A percentile compares a stretch with the other conserved stretches of the same genome.
Conservation (phyloP, 352 stramenopile species). For the Pythium guiyangense region DNA sequence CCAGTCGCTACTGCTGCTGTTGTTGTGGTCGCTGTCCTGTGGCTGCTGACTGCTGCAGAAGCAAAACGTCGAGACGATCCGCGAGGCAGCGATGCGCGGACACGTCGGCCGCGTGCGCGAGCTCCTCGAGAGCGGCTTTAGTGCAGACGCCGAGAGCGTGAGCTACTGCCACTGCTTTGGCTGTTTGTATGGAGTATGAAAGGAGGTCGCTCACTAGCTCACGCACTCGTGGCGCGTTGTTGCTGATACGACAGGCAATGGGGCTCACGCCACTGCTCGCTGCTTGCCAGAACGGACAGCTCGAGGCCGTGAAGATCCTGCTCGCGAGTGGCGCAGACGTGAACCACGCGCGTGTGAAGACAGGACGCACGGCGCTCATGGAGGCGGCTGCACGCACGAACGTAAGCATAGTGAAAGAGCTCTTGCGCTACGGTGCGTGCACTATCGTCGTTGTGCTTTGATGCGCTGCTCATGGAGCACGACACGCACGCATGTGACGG, state of each 20-base stretch:
- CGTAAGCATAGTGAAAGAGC: slow-evolving; percentile 32
- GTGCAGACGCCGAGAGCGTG: slow-evolving; percentile 55
- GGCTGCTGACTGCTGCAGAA: slow-evolving; percentile 21
- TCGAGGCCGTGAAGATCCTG: slow-evolving; percentile 42
- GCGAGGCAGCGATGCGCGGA: slow-evolving; percentile 55
- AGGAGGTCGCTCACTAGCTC: too few relatives aligned
- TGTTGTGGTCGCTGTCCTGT: too few relatives aligned
- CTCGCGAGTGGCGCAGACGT: slow-evolving; percentile 38
- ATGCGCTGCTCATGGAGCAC: too few relatives aligned
- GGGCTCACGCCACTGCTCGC: slow-evolving; percentile 59
- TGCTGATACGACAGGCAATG: slow-evolving; percentile 42
- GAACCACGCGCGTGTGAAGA: slow-evolving; percentile 49
- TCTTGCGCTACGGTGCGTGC: slow-evolving; percentile 51
- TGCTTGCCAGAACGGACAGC: slow-evolving; percentile 42
- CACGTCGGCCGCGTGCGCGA: slow-evolving; percentile 42
- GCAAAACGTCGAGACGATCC: slow-evolving; percentile 66
- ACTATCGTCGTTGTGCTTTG: background rate
- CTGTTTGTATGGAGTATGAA: too few relatives aligned
- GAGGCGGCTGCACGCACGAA: slow-evolving; percentile 42
- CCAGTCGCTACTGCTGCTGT: background rate
- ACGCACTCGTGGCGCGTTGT: background rate
- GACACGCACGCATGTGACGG: too few relatives aligned
- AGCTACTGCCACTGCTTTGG: too few relatives aligned
- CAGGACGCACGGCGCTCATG: slow-evolving; percentile 56
- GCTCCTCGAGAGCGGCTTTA: slow-evolving; percentile 46